A percentile compares a stretch with the other conserved stretches of the same genome.
phyloP scores from a whole-genome alignment of 352 stramenopile species.

The Globisporangium camurandrum region DNA sequence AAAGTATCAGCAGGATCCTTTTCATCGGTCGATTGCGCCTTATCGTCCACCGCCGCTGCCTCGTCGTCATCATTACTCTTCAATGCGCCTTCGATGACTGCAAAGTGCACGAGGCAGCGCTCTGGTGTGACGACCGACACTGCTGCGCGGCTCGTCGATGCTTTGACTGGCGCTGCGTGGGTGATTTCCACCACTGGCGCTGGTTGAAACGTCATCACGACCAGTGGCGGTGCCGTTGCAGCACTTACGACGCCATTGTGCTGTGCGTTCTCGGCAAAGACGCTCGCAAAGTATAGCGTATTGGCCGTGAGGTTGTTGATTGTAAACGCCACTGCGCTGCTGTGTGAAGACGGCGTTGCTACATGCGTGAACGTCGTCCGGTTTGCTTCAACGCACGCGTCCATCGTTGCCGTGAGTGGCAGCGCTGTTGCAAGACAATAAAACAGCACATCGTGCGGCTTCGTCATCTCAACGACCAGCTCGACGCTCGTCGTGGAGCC shows the following conservation, averaged over 20 bases:
- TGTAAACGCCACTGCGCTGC: conserved; percentile 26
- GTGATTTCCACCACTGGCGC: conserved; percentile 23
- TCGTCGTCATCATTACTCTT: background rate
- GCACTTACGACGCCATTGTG: conserved; percentile 48
- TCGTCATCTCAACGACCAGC: conserved; percentile 43
- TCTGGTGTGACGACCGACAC: conserved; percentile 17
- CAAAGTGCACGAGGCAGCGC: conserved; percentile 41
- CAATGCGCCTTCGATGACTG: conserved; percentile 11
- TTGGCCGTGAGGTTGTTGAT: conserved; percentile 53
- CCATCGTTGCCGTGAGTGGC: background rate
- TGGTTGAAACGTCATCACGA: conserved; percentile 34
- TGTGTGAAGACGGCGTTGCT: conserved; percentile 14
- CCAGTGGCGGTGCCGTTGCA: conserved; percentile 2
- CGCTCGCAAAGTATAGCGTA: conserved; percentile 25
- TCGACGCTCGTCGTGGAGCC: conserved; percentile 34
- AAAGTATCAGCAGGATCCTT: no score
- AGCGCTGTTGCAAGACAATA: conserved; percentile 21
- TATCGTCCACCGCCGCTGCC: background rate
- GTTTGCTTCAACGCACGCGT: conserved; percentile 21
- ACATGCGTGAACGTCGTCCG: conserved; percentile 18
- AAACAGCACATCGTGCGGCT: conserved; percentile 47
- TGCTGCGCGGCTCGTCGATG: conserved; percentile 26
- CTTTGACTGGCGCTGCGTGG: conserved; percentile 16
- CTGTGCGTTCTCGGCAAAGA: conserved; percentile 51
- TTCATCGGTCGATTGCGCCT: background rate